phyloP scores from a whole-genome alignment of 768 basidiomycete genomes.

The Lentinus tigrinus region DNA sequence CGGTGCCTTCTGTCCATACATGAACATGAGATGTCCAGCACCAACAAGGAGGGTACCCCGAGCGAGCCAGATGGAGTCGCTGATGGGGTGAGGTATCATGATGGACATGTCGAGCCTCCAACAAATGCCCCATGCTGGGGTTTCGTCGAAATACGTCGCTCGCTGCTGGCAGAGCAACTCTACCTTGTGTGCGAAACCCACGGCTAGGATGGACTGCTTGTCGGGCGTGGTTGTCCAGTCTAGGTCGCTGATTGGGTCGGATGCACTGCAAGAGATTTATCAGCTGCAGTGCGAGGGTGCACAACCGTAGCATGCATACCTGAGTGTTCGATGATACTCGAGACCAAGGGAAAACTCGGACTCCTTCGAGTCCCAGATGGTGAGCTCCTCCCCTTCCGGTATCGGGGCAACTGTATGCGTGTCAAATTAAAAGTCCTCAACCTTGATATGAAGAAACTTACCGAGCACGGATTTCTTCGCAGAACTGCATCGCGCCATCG shows the following conservation, averaged over 20 bases:
- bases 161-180: constrained; percentile 91
- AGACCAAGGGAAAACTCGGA: constrained; percentile 91
- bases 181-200: constrained; percentile 78
- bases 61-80: constrained; percentile 89
- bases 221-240: constrained; percentile 95
- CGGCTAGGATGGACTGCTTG: constrained; percentile 85
- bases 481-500: constrained; percentile 81
- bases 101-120: constrained; percentile 64
- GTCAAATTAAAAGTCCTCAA: neutral
- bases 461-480: constrained; percentile 90
- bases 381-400: constrained; percentile 71
- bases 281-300: neutral
- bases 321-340: constrained; percentile 66
- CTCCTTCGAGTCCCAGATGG: constrained; percentile 95
- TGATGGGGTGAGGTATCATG: constrained; percentile 75
- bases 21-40: constrained; percentile 78
- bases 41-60: constrained; percentile 81
- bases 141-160: constrained; percentile 86
- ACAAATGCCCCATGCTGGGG: constrained; percentile 76
- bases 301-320: constrained; percentile 39
- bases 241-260: constrained; percentile 73
- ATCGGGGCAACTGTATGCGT: constrained; percentile 53
- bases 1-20: constrained; percentile 57
- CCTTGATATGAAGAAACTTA: constrained; percentile 33
- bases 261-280: constrained; percentile 23